Evolutionary conservation across 108 stramenopile genomes (phyloP), one percentile per base, ranked within the genome.

Genomic region (Cyclotella kingstonii): DNA sequence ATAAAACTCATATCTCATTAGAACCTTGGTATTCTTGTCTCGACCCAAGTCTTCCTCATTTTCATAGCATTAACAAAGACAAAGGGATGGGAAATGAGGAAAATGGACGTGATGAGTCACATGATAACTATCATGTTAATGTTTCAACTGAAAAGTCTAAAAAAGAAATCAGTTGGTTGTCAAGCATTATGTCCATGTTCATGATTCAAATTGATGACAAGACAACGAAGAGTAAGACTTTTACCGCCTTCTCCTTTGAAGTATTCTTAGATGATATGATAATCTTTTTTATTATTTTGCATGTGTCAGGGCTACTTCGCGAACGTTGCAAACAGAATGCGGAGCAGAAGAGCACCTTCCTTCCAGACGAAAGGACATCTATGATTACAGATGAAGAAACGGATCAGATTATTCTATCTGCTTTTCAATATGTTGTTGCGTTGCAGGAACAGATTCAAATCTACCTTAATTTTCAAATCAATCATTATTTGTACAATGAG

Each of bases 351-450:
- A 82, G 69, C 45, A 63, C 54, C 9, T 84, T 87, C 48, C 75
- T 87, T 7, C 79, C 72, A 0, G 83, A 84, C 29, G 54, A 82
- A 29, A 71, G 85, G 9, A 62, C 82, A 4, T 48, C 80, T 0
- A 87, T 87, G 85, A 83, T 87, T 19, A 82, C 72, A 36, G 60
- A 77, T 1, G 79, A 81, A 17, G 85, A 87, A 44, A 80, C 67
- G 14, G 72, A 84, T 17, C 47, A 70, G 54, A 82, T 87, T 35
- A 50, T 87, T 39, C 41, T 44, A 6, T 76, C 70, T 4, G 67
- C 81, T 22, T 84, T 82, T 38, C 57, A 78, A 50, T 87, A 87
- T 59, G 75, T 84, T 27, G 40, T 84, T 8, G 82, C 80, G 8
- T 44, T 87, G 53, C 55, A 68, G 14, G 79, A 80, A 60, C 69